A percentile compares a stretch with the other conserved stretches of the same genome.
Conservation (phyloP, 345 rosid genomes). For the Noccaea caerulescens region DNA sequence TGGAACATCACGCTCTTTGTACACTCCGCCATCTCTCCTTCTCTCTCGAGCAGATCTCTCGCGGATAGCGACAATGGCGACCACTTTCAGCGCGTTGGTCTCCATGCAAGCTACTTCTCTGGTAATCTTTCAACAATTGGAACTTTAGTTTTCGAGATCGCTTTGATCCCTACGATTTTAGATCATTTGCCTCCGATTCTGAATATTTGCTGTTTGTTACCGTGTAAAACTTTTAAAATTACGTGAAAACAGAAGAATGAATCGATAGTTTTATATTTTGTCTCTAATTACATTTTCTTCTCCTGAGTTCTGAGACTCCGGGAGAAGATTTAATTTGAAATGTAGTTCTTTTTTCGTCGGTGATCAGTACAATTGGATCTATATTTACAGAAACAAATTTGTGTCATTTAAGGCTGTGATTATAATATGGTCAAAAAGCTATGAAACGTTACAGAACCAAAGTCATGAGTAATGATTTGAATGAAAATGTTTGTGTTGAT, state of each 20-base stretch:
- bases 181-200: conserved; percentile 19
- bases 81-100: conserved; percentile 44
- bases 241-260: neutral
- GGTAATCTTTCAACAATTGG: conserved; percentile 21
- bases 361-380: neutral
- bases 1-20: conserved; percentile 42
- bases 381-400: neutral
- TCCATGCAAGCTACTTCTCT: conserved; percentile 49
- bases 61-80: conserved; percentile 48
- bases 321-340: neutral
- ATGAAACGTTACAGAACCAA: conserved; percentile 23
- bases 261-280: neutral
- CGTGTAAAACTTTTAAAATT: neutral
- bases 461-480: neutral
- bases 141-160: conserved; percentile 5
- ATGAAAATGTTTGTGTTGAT: conserved; percentile 14
- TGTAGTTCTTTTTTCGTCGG: neutral
- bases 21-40: conserved; percentile 44
- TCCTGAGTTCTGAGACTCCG: neutral
- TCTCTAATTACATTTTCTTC: neutral
- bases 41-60: conserved; percentile 37
- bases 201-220: neutral
- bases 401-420: neutral
- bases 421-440: neutral
- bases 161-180: conserved; percentile 10